Evolutionary conservation across 2,329 filamentous ascomycete genomes (phyloP).

Genomic region (Colletotrichum siamense): DNA sequence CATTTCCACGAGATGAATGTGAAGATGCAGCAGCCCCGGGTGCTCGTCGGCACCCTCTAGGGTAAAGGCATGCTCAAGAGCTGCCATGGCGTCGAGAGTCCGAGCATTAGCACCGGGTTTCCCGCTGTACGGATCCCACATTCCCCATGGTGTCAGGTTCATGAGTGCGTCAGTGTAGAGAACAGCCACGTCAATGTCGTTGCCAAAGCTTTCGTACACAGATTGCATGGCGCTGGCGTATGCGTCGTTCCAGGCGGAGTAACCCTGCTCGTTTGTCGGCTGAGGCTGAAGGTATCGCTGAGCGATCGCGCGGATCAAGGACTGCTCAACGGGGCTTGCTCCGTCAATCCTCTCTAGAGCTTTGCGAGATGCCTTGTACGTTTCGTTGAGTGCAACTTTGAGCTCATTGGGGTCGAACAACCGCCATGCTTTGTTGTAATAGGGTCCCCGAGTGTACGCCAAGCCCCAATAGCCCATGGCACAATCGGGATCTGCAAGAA

Average conservation of each 20-base stretch:
- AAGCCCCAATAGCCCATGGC: conserved; percentile 59
- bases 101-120: neutral
- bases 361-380: conserved; percentile 1
- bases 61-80: conserved; percentile 18
- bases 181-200: conserved; percentile 18
- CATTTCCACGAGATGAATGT: conserved; percentile 31
- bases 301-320: conserved; percentile 21
- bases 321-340: conserved; percentile 9
- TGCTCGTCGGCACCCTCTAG: conserved; percentile 23
- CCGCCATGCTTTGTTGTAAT: conserved; percentile 40
- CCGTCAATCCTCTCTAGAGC: neutral
- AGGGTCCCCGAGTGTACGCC: conserved; percentile 62
- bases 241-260: conserved; percentile 3
- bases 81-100: conserved; percentile 4
- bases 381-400: neutral
- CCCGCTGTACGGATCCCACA: conserved; percentile 21
- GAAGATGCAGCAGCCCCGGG: conserved; percentile 26
- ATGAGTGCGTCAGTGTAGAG: conserved; percentile 27
- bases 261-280: neutral
- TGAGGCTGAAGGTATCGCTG: conserved; percentile 16
- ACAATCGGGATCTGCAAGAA: conserved; percentile 45
- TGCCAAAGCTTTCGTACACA: conserved; percentile 9
- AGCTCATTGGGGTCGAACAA: conserved; percentile 25
- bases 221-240: conserved; percentile 26
- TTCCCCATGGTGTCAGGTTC: conserved; percentile 22